These are phyloP conservation scores for Furcasterigmium sp. DNA, from an alignment of 2,329 filamentous ascomycete genomes.

Conservation along the genomic window DNA sequence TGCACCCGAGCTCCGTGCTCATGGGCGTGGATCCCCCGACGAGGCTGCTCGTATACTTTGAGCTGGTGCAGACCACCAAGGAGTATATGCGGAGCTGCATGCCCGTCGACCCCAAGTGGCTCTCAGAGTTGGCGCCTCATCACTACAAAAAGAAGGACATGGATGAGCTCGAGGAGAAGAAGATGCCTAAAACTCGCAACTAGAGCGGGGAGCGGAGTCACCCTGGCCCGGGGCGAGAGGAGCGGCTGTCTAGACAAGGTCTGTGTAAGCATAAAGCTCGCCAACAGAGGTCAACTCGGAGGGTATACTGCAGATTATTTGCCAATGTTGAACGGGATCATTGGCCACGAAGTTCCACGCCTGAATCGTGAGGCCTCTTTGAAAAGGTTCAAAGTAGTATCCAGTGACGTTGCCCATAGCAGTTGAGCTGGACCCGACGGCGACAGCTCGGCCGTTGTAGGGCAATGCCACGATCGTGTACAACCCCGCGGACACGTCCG, in stretches of 20 bases:
- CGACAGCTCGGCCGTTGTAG: too few species aligned
- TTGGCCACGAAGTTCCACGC: background rate
- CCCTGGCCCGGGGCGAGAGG: too few species aligned
- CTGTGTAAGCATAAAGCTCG: too few species aligned
- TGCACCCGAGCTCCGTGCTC: slow-evolving; percentile 84
- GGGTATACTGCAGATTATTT: too few species aligned
- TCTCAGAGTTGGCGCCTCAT: slow-evolving; percentile 87
- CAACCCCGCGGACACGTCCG: too few species aligned
- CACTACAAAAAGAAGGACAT: slow-evolving; percentile 91
- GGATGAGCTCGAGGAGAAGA: slow-evolving; percentile 76
- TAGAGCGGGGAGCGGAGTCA: too few species aligned
- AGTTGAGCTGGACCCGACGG: too few species aligned
- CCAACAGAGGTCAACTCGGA: too few species aligned
- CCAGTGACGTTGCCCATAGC: background rate
- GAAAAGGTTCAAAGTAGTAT: background rate
- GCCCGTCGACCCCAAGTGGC: slow-evolving; percentile 78
- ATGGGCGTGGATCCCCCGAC: slow-evolving; percentile 70
- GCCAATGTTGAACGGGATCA: too few species aligned
- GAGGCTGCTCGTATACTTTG: slow-evolving; percentile 84
- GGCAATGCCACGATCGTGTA: too few species aligned
- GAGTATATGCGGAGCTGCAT: slow-evolving; percentile 90
- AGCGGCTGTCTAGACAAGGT: too few species aligned
- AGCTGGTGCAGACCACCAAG: slow-evolving; percentile 76
- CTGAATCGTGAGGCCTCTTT: background rate
- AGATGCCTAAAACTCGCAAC: slow-evolving; percentile 29